phyloP scores from a whole-genome alignment of 495 filamentous ascomycete genomes.

The Hypoxylon intermedium region DNA sequence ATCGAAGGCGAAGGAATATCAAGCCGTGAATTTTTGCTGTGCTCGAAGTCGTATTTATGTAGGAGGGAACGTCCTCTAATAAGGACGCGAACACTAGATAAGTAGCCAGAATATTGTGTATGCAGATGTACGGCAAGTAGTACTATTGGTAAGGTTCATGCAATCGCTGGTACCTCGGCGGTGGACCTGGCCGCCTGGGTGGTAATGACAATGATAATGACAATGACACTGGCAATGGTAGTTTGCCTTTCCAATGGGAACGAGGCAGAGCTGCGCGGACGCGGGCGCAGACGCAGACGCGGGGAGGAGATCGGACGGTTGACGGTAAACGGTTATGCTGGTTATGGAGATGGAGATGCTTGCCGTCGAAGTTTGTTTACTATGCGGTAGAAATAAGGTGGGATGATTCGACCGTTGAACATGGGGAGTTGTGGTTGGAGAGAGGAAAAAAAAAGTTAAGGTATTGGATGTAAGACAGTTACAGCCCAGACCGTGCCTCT shows the following conservation, averaged over 20 bases:
- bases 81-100: conserved; percentile 17
- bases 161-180: conserved; percentile 25
- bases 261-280: conserved; percentile 5
- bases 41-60: conserved; percentile 24
- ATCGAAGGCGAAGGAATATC: neutral
- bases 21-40: neutral
- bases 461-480: conserved; percentile 32
- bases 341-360: conserved; percentile 9
- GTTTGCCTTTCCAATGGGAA: conserved; percentile 29
- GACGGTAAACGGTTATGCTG: conserved; percentile 6
- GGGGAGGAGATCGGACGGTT: conserved; percentile 19
- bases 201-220: no score
- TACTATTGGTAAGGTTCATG: conserved; percentile 33
- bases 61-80: conserved; percentile 28
- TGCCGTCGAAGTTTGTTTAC: conserved; percentile 33
- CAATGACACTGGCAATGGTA: no score
- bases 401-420: conserved; percentile 28
- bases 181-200: no score
- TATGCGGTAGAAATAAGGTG: conserved; percentile 38
- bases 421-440: conserved; percentile 35
- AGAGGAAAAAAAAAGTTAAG: conserved; percentile 17
- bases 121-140: conserved; percentile 16
- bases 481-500: conserved; percentile 14
- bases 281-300: conserved; percentile 1
- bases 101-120: conserved; percentile 14